Conservation (phyloP, 768 basidiomycete species). For the Tulasnella sp. region DNA sequence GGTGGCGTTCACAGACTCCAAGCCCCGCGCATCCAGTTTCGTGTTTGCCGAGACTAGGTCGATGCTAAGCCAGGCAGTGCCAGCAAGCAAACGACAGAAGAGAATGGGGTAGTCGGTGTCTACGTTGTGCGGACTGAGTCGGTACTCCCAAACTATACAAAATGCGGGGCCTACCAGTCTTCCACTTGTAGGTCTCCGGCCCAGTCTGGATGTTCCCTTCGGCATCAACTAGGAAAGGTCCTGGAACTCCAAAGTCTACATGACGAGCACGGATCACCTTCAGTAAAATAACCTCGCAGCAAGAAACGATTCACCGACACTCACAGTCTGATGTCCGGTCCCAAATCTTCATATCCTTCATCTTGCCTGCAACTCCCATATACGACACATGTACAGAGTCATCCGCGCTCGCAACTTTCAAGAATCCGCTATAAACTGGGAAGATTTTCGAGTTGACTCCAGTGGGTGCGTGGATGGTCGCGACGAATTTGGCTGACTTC, state of each 20-base stretch:
- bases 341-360: constrained; percentile 49
- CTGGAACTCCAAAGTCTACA: neutral
- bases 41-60: constrained; percentile 21
- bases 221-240: constrained; percentile 7
- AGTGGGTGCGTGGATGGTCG: constrained; percentile 47
- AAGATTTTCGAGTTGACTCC: constrained; percentile 43
- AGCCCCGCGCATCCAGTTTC: neutral
- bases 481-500: constrained; percentile 41
- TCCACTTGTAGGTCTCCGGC: neutral
- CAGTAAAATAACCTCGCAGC: neutral
- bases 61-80: constrained; percentile 9
- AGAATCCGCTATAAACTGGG: constrained; percentile 60
- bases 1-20: neutral
- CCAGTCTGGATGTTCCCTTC: neutral
- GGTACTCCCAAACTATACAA: neutral
- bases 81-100: constrained; percentile 21
- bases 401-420: constrained; percentile 39
- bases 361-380: constrained; percentile 42
- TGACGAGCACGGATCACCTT: neutral
- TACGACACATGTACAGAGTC: constrained; percentile 37
- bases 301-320: neutral
- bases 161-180: neutral
- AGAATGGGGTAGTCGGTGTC: neutral
- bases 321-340: constrained; percentile 40
- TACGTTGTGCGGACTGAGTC: neutral